Conservation (phyloP, 2,329 filamentous ascomycete genomes). For the Botrytis medusae region DNA sequence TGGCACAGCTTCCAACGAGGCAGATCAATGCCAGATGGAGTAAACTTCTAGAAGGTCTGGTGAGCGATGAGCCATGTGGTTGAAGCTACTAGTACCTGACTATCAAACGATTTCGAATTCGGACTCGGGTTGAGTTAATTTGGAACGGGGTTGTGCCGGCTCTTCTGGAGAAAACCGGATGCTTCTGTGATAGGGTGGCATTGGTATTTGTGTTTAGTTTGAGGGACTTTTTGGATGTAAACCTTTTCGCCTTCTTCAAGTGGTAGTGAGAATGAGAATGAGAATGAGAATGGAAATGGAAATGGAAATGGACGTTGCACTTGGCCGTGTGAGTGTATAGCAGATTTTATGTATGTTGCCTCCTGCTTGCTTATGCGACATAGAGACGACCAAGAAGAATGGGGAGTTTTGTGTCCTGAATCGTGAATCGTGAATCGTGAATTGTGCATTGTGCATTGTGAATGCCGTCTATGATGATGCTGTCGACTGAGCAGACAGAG, state of each 20-base stretch:
- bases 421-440: no score
- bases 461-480: not conserved
- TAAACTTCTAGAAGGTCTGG: constrained; percentile 1
- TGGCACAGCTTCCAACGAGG: not conserved
- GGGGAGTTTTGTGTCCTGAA: not conserved
- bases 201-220: not conserved
- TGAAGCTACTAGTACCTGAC: no score
- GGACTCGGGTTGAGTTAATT: not conserved
- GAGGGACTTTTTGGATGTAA: not conserved
- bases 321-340: not conserved
- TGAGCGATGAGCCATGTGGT: not conserved
- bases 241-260: not conserved
- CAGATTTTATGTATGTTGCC: no score
- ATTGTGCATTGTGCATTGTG: no score
- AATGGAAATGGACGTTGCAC: not conserved
- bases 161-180: not conserved
- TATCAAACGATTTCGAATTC: not conserved
- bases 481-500: not conserved
- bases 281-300: no score
- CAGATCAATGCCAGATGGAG: not conserved
- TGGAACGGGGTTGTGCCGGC: not conserved
- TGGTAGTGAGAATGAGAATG: not conserved
- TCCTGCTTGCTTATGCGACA: no score
- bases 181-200: not conserved
- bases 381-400: no score